A percentile compares a stretch with the other conserved stretches of the same genome.
These are phyloP conservation scores for Goffeauzyma gilvescens DNA, from an alignment of 768 basidiomycete species.

Conservation along the genomic window DNA sequence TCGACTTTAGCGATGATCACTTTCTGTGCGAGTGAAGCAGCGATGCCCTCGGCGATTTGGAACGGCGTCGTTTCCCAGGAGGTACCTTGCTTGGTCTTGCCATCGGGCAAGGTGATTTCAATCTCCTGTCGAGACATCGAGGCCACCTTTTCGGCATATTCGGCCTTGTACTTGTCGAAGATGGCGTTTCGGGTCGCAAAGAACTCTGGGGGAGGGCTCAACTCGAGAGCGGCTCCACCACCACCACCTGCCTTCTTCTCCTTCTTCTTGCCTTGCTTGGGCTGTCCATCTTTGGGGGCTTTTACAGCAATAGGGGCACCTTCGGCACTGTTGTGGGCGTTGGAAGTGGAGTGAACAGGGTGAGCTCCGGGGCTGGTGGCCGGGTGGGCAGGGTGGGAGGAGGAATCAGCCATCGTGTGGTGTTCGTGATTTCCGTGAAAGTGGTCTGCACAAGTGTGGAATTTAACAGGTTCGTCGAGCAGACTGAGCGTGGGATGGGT, in stretches of 20 bases:
- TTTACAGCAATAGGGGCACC: not conserved
- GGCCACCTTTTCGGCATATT: constrained; percentile 62
- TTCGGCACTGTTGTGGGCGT: constrained; percentile 1
- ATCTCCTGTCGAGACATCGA: constrained; percentile 67
- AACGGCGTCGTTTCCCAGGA: constrained; percentile 92
- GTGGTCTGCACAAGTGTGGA: no score
- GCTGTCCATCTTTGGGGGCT: constrained; percentile 1
- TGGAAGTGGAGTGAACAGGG: constrained; percentile 1
- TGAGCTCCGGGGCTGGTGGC: no score
- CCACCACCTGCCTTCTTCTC: constrained; percentile 8
- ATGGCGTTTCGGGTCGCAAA: constrained; percentile 77
- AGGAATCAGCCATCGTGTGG: no score
- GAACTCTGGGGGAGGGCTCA: constrained; percentile 54
- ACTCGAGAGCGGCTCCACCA: constrained; percentile 5
- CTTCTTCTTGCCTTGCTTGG: constrained; percentile 14
- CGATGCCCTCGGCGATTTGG: constrained; percentile 70
- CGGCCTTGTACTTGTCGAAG: constrained; percentile 66
- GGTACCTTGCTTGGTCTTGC: constrained; percentile 58
- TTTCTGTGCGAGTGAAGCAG: constrained; percentile 68
- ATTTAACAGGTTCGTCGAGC: no score
- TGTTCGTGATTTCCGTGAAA: no score
- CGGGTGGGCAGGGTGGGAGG: no score
- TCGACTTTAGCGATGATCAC: constrained; percentile 89
- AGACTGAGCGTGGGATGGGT: no score
- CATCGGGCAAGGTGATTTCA: constrained; percentile 65